phyloP scores from a whole-genome alignment of 495 filamentous ascomycete species.

The Penicillium subrubescens region DNA sequence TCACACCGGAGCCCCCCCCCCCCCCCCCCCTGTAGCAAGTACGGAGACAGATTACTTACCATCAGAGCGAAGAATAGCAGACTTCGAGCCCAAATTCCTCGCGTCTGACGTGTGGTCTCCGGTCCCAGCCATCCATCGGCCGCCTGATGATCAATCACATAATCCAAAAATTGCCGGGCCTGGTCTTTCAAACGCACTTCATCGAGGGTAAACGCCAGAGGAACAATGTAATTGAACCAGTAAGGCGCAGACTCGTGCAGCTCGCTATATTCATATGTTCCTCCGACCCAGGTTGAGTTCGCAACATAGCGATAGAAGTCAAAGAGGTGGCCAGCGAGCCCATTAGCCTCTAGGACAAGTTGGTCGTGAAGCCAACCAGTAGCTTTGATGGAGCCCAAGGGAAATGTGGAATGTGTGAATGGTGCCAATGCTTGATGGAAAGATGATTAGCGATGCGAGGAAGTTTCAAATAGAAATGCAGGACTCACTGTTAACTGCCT shows the following conservation, averaged over 20 bases:
- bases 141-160: slow-evolving; percentile 54
- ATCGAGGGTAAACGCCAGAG: slow-evolving; percentile 60
- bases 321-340: slow-evolving; percentile 60
- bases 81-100: slow-evolving; percentile 59
- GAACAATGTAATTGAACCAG: slow-evolving; percentile 68
- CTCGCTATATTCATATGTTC: slow-evolving; percentile 56
- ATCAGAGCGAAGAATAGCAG: slow-evolving; percentile 54
- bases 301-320: slow-evolving; percentile 62
- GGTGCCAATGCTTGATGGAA: slow-evolving; percentile 34
- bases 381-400: slow-evolving; percentile 59
- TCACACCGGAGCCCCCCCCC: too few relatives aligned
- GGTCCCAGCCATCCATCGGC: slow-evolving; percentile 65
- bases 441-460: background rate
- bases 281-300: slow-evolving; percentile 58
- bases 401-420: slow-evolving; percentile 48
- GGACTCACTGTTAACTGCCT: background rate
- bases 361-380: slow-evolving; percentile 64
- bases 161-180: slow-evolving; percentile 48
- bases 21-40: too few relatives aligned
- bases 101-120: slow-evolving; percentile 43
- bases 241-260: slow-evolving; percentile 64
- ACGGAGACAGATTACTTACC: background rate
- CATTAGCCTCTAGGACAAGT: slow-evolving; percentile 51
- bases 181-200: slow-evolving; percentile 58
- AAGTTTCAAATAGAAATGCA: background rate